Evolutionary conservation across 768 basidiomycete genomes (phyloP).

Genomic region (Amanita rubescens): DNA sequence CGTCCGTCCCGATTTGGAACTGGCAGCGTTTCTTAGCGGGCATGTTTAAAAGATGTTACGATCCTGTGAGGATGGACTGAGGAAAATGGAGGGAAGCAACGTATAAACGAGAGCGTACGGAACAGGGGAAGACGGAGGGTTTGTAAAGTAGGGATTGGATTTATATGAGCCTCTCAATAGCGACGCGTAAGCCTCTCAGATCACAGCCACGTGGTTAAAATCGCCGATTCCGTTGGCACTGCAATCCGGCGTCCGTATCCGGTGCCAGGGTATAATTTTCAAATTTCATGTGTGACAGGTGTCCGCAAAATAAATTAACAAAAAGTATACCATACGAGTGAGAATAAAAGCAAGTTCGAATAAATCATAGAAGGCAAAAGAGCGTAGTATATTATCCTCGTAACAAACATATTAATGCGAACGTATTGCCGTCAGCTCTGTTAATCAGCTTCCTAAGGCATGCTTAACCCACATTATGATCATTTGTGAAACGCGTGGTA

Average conservation of each 20-base stretch:
- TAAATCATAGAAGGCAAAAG: background rate
- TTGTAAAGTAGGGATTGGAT: background rate
- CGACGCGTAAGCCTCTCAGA: conserved; percentile 12
- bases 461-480: background rate
- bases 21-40: conserved; percentile 86
- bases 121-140: background rate
- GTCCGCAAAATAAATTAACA: background rate
- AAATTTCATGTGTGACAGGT: too few relatives aligned
- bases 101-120: conserved; percentile 6
- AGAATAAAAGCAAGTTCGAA: background rate
- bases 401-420: background rate
- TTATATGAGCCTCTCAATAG: conserved; percentile 1
- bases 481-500: conserved; percentile 14
- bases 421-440: background rate
- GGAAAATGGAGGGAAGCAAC: conserved; percentile 8
- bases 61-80: conserved; percentile 6
- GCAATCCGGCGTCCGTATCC: background rate
- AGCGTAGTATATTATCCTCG: background rate
- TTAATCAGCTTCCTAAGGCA: background rate
- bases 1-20: conserved; percentile 40
- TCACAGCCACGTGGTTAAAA: conserved; percentile 8
- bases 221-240: background rate
- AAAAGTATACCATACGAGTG: background rate
- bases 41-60: conserved; percentile 34
- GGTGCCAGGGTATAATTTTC: background rate